Conservation (phyloP, 169 alveolate genomes). For the Plasmodium gaboni region DNA sequence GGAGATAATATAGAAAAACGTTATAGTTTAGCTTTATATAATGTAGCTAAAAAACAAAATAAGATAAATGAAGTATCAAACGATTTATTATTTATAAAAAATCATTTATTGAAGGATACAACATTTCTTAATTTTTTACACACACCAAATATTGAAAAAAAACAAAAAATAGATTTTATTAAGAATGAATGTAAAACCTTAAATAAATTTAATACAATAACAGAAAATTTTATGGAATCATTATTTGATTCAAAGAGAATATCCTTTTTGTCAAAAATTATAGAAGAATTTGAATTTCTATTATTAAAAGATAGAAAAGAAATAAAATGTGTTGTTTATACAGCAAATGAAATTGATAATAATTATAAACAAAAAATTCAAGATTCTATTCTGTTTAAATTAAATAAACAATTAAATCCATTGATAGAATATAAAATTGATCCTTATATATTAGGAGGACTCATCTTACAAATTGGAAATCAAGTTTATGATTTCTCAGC, state of each 20-base stretch:
- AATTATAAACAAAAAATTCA: constrained; percentile 42
- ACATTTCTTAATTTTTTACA: constrained; percentile 39
- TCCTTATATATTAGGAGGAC: constrained; percentile 54
- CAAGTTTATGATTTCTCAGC: constrained; percentile 75
- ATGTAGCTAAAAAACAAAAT: constrained; percentile 51
- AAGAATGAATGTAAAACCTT: constrained; percentile 62
- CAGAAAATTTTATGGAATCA: constrained; percentile 55
- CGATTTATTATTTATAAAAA: constrained; percentile 65
- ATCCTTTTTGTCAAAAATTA: constrained; percentile 38
- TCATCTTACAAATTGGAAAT: constrained; percentile 61
- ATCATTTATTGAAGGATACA: constrained; percentile 39
- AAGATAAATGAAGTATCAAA: constrained; percentile 62
- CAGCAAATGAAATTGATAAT: constrained; percentile 61
- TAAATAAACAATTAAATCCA: constrained; percentile 61
- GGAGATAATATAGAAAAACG: constrained; percentile 76
- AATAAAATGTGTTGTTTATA: constrained; percentile 67
- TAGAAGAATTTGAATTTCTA: constrained; percentile 66
- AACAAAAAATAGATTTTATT: constrained; percentile 51
- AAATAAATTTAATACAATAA: constrained; percentile 38
- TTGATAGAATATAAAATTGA: constrained; percentile 50
- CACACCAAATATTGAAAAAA: constrained; percentile 61
- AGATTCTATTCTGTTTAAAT: constrained; percentile 34
- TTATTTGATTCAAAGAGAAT: constrained; percentile 71
- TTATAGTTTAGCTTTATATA: constrained; percentile 71
- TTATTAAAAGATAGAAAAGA: constrained; percentile 64